phyloP scores from a whole-genome alignment of 2,329 filamentous ascomycete genomes.

The Apiospora malaysiana region DNA sequence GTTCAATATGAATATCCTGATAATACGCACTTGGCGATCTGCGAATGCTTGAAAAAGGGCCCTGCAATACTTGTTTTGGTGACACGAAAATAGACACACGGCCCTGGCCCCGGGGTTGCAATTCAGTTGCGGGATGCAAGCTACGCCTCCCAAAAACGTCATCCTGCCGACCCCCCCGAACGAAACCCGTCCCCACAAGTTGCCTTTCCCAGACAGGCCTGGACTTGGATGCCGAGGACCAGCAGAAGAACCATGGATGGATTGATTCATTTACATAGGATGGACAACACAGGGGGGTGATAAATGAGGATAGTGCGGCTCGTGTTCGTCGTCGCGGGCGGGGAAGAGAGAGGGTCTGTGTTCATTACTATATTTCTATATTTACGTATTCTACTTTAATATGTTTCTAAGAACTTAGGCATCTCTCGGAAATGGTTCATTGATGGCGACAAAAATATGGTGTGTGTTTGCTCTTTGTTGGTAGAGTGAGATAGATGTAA shows the following conservation, averaged over 20 bases:
- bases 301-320: neutral
- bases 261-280: no score
- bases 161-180: neutral
- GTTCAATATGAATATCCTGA: neutral
- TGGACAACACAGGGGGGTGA: no score
- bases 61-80: neutral
- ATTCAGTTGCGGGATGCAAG: conserved; percentile 7
- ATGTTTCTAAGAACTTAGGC: neutral
- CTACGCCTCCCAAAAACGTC: conserved; percentile 12
- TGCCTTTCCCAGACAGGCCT: neutral
- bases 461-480: neutral
- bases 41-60: neutral
- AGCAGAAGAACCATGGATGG: neutral
- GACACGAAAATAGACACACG: conserved; percentile 15
- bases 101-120: conserved; percentile 3
- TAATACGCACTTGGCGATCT: neutral
- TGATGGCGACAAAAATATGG: neutral
- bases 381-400: neutral
- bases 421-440: neutral
- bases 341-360: neutral
- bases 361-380: neutral
- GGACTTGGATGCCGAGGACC: neutral
- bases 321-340: neutral
- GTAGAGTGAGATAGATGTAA: neutral
- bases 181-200: neutral